phyloP scores from a whole-genome alignment of 2,329 filamentous ascomycete species.

The Zasmidium cellare region DNA sequence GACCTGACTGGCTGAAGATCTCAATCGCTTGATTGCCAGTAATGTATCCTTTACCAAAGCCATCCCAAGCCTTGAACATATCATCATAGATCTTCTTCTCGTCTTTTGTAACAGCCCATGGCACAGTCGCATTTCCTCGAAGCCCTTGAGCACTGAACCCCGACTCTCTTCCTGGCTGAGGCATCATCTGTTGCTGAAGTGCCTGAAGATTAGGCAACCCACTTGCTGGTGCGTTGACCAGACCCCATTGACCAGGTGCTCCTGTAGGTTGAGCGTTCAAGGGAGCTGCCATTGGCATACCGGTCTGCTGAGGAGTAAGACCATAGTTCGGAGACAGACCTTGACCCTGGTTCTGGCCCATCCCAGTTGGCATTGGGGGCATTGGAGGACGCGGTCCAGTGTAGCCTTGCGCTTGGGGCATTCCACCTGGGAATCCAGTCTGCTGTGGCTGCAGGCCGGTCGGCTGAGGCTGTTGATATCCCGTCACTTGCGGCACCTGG shows the following conservation, averaged over 20 bases:
- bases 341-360: slow-evolving; percentile 58
- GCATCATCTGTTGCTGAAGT: slow-evolving; percentile 93
- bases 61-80: slow-evolving; percentile 95
- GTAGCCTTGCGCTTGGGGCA: slow-evolving; percentile 77
- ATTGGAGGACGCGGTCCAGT: slow-evolving; percentile 76
- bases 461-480: slow-evolving; percentile 39
- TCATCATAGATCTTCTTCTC: slow-evolving; percentile 97
- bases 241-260: slow-evolving; percentile 92
- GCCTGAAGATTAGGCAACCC: slow-evolving; percentile 93
- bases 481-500: slow-evolving; percentile 49
- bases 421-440: slow-evolving; percentile 56
- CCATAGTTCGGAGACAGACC: slow-evolving; percentile 8
- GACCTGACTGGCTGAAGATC: slow-evolving; percentile 92
- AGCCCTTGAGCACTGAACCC: slow-evolving; percentile 85
- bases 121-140: slow-evolving; percentile 90
- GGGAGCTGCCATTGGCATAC: slow-evolving; percentile 62
- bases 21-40: slow-evolving; percentile 91
- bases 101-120: slow-evolving; percentile 98
- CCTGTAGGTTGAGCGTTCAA: slow-evolving; percentile 95
- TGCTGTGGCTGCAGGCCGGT: slow-evolving; percentile 65
- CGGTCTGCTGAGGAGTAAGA: slow-evolving; percentile 63
- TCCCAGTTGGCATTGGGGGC: slow-evolving; percentile 75
- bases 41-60: slow-evolving; percentile 88
- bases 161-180: slow-evolving; percentile 85
- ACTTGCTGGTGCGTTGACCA: slow-evolving; percentile 87